These are phyloP conservation scores for Chlorella sp. DNA, from an alignment of 139 green algal species.

Conservation along the genomic window DNA sequence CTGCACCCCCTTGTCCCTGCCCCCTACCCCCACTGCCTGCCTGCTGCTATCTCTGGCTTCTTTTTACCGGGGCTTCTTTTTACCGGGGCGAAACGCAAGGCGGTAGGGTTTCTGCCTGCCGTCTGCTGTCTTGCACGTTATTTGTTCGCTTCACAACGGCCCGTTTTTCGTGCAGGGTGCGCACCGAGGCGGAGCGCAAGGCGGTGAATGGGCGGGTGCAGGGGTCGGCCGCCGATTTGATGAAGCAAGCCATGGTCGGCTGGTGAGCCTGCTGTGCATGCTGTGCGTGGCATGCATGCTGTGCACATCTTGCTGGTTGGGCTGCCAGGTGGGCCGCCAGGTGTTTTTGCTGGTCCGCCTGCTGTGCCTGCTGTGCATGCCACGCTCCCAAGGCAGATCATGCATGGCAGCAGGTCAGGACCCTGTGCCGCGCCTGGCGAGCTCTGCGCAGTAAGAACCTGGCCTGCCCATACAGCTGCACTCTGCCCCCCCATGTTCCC, in stretches of 20 bases:
- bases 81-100: no score
- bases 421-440: background rate
- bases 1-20: no score
- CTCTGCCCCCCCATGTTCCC: background rate
- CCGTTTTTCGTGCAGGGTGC: background rate
- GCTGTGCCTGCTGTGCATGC: background rate
- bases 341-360: no score
- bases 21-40: no score
- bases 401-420: background rate
- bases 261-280: background rate
- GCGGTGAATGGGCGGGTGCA: slow-evolving; percentile 67
- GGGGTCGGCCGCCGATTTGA: slow-evolving; percentile 68
- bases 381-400: background rate
- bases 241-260: slow-evolving; percentile 44
- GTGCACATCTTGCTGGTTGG: background rate
- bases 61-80: no score
- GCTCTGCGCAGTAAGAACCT: no score
- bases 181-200: slow-evolving; percentile 42
- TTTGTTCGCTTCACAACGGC: no score
- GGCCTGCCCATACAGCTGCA: background rate
- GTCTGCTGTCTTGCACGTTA: no score
- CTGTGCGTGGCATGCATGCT: background rate
- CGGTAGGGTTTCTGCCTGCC: background rate
- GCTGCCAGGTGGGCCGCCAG: no score
- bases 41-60: no score